These are phyloP conservation scores for Aspergillus nomiae DNA, from an alignment of 2,329 filamentous ascomycete genomes.

Conservation along the genomic window DNA sequence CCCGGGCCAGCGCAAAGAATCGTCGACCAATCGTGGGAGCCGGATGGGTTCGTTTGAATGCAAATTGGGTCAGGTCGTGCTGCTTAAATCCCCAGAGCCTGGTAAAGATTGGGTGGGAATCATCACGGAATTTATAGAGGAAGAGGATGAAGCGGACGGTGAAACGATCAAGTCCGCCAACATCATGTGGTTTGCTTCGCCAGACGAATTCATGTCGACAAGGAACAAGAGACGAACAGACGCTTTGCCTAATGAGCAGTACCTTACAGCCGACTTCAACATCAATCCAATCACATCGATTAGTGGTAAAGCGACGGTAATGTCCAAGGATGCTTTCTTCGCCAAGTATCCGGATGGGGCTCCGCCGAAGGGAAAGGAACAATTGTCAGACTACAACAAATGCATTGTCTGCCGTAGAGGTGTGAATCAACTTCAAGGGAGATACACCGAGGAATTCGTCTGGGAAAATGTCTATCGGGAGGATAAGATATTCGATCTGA, in stretches of 20 bases:
- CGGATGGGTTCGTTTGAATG: conserved; percentile 81
- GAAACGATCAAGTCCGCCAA: conserved; percentile 68
- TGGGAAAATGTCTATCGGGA: conserved; percentile 85
- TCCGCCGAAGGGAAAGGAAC: conserved; percentile 62
- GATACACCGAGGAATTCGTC: conserved; percentile 86
- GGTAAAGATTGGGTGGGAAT: conserved; percentile 93
- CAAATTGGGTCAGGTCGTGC: conserved; percentile 76
- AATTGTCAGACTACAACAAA: conserved; percentile 75
- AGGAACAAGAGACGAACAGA: conserved; percentile 80
- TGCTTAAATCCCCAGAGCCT: conserved; percentile 83
- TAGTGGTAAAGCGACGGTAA: conserved; percentile 80
- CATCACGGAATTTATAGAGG: conserved; percentile 77
- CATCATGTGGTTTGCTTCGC: conserved; percentile 91
- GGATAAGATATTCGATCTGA: conserved; percentile 64
- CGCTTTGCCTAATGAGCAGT: conserved; percentile 83
- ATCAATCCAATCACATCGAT: conserved; percentile 84
- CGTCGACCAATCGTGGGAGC: conserved; percentile 71
- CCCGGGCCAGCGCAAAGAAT: conserved; percentile 29
- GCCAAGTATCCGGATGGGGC: conserved; percentile 72
- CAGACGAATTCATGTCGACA: conserved; percentile 84
- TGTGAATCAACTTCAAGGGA: conserved; percentile 84
- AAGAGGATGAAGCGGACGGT: conserved; percentile 64
- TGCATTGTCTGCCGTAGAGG: conserved; percentile 87
- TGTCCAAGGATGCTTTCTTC: conserved; percentile 71
- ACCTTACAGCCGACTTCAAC: conserved; percentile 85